A percentile compares a stretch with the other conserved stretches of the same genome.
Conservation (phyloP, 805 yeast species). For the Lachancea waltii region DNA sequence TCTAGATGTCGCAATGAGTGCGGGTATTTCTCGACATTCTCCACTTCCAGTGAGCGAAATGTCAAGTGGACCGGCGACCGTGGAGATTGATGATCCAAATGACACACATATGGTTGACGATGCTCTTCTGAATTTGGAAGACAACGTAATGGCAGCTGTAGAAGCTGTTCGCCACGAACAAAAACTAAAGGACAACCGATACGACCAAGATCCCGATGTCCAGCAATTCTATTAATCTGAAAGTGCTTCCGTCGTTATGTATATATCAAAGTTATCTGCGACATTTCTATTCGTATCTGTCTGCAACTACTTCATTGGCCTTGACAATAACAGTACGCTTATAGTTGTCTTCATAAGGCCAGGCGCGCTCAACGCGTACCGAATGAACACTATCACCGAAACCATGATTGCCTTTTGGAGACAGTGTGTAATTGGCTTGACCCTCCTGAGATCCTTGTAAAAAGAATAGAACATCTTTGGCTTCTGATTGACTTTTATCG, state of each 20-base stretch:
- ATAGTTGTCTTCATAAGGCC: conserved; percentile 12
- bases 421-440: conserved; percentile 37
- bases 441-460: conserved; percentile 38
- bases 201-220: conserved; percentile 1
- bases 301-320: conserved; percentile 11
- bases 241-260: too few species aligned
- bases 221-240: conserved; percentile 2
- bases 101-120: conserved; percentile 18
- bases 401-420: conserved; percentile 44
- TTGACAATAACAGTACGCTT: conserved; percentile 14
- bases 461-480: conserved; percentile 8
- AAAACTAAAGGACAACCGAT: conserved; percentile 2
- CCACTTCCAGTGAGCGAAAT: neutral
- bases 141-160: conserved; percentile 27
- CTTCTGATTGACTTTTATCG: conserved; percentile 5
- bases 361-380: conserved; percentile 21
- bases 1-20: conserved; percentile 15
- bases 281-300: conserved; percentile 1
- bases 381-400: conserved; percentile 33
- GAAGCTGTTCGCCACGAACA: conserved; percentile 22
- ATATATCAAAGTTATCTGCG: too few species aligned
- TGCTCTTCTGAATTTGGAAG: conserved; percentile 24
- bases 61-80: conserved; percentile 10
- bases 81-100: conserved; percentile 8
- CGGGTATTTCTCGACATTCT: neutral